Conservation (phyloP, 345 rosid genomes). For the Syzygium aqueum region DNA sequence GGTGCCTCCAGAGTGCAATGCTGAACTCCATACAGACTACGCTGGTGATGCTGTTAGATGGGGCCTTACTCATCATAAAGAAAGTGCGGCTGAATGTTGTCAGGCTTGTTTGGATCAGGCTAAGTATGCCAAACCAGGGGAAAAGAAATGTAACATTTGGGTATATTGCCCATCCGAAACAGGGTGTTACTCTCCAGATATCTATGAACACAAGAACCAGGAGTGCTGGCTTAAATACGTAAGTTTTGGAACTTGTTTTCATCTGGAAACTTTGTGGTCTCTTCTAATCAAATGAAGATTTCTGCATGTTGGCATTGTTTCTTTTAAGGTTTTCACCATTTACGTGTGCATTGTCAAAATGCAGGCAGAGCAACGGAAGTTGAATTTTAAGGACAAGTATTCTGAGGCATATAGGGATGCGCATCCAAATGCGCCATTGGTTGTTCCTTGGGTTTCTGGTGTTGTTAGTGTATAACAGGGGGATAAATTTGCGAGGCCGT, state of each 20-base stretch:
- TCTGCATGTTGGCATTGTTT: background rate
- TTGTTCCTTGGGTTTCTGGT: slow-evolving; percentile 96
- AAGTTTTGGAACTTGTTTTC: slow-evolving; percentile 14
- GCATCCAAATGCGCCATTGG: slow-evolving; percentile 75
- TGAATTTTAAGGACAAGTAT: slow-evolving; percentile 70
- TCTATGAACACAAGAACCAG: slow-evolving; percentile 69
- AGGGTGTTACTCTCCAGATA: slow-evolving; percentile 90
- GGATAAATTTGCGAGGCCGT: background rate
- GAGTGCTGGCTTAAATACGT: slow-evolving; percentile 99
- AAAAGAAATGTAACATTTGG: slow-evolving; percentile 89
- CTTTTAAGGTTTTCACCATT: background rate
- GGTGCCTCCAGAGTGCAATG: slow-evolving; percentile 61
- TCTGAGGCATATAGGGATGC: slow-evolving; percentile 64
- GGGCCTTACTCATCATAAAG: slow-evolving; percentile 95
- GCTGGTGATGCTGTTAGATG: slow-evolving; percentile 89
- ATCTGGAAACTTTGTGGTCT: background rate
- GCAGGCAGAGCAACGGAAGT: slow-evolving; percentile 77
- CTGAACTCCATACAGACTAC: slow-evolving; percentile 89
- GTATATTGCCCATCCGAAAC: slow-evolving; percentile 85
- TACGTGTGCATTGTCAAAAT: slow-evolving; percentile 4
- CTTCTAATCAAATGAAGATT: background rate
- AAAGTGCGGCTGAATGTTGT: slow-evolving; percentile 98
- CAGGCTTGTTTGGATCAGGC: slow-evolving; percentile 96
- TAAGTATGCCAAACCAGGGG: slow-evolving; percentile 62
- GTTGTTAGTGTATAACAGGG: slow-evolving; percentile 29